phyloP scores from a whole-genome alignment of 1,284 basidiomycete species.

The Paramarasmius palmivorus region DNA sequence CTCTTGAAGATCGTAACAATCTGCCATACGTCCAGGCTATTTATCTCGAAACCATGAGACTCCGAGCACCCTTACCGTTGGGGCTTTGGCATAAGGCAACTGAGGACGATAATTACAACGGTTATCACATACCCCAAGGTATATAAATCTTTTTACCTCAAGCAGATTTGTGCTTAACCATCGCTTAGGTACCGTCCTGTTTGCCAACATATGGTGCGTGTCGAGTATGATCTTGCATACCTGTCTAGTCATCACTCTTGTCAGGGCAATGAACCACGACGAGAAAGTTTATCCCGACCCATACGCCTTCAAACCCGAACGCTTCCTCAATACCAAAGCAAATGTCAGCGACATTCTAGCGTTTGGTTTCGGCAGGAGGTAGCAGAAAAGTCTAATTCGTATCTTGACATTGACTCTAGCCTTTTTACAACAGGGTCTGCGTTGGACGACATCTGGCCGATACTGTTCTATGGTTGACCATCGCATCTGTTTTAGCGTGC shows the following conservation, averaged over 20 bases:
- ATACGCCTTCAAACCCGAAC: conserved; percentile 36
- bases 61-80: conserved; percentile 28
- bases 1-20: not conserved
- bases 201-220: no score
- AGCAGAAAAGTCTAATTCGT: no score
- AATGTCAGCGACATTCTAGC: conserved; percentile 25
- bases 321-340: conserved; percentile 27
- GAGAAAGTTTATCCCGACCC: conserved; percentile 37
- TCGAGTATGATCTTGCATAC: no score
- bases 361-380: conserved; percentile 36
- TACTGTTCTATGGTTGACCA: conserved; percentile 20
- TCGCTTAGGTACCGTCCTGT: no score
- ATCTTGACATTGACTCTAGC: not conserved
- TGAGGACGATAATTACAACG: no score
- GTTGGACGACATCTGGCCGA: conserved; percentile 23
- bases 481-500: conserved; percentile 21
- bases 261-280: conserved; percentile 38
- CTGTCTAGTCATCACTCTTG: not conserved
- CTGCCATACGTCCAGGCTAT: not conserved
- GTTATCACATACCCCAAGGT: no score
- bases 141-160: no score
- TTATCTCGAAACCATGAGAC: not conserved
- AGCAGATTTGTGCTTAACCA: no score
- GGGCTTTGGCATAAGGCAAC: conserved; percentile 14
- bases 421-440: conserved; percentile 10